These are phyloP conservation scores for Seiridium unicorne DNA, from an alignment of 2,329 filamentous ascomycete species.

Conservation along the genomic window DNA sequence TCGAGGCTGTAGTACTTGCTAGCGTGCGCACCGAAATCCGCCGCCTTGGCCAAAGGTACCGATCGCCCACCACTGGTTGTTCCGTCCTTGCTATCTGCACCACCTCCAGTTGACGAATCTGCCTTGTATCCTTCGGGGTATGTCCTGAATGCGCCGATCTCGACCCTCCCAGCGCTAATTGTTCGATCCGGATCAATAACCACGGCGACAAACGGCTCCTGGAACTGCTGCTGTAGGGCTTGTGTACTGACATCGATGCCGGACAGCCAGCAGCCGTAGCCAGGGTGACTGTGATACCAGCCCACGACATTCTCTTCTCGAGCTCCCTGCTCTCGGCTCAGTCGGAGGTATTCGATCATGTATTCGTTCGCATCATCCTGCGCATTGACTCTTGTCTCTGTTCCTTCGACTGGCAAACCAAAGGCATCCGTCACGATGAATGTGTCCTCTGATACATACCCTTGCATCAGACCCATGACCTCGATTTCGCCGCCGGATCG, in stretches of 20 bases:
- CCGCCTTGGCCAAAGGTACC: conserved; percentile 89
- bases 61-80: conserved; percentile 62
- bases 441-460: conserved; percentile 80
- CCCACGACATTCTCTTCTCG: conserved; percentile 89
- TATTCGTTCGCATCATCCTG: conserved; percentile 97
- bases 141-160: conserved; percentile 95
- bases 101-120: conserved; percentile 10
- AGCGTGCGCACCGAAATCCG: conserved; percentile 92
- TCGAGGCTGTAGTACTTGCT: conserved; percentile 89
- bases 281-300: conserved; percentile 98
- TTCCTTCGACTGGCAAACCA: conserved; percentile 91
- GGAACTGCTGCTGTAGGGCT: conserved; percentile 77
- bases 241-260: conserved; percentile 95
- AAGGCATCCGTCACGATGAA: conserved; percentile 95
- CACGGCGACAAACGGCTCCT: conserved; percentile 90
- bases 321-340: conserved; percentile 69
- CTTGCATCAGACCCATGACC: conserved; percentile 98
- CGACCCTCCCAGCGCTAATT: conserved; percentile 90
- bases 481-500: conserved; percentile 90
- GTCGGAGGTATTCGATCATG: conserved; percentile 80
- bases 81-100: conserved; percentile 6
- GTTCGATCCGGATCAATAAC: conserved; percentile 97
- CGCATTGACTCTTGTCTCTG: conserved; percentile 97
- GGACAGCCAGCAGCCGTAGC: conserved; percentile 96
- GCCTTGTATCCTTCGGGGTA: conserved; percentile 74